phyloP scores from a whole-genome alignment of 2,329 filamentous ascomycete genomes.

The Monosporascus sp. region DNA sequence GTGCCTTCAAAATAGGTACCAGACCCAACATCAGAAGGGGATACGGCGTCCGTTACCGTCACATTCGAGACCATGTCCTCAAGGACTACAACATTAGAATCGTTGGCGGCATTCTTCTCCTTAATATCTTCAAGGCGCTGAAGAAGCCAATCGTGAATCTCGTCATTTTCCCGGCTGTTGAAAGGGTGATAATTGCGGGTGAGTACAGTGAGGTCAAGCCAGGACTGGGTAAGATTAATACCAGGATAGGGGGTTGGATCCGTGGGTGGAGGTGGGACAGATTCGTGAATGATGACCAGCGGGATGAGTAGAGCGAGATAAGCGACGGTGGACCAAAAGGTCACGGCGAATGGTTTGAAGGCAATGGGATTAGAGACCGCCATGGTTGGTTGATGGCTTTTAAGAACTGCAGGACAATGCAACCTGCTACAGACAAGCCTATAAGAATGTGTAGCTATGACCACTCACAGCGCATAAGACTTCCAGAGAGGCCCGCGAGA shows the following conservation, averaged over 20 bases:
- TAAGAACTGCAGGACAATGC: background rate
- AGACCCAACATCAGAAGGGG: conserved; percentile 23
- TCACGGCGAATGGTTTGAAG: conserved; percentile 78
- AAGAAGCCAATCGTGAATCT: conserved; percentile 72
- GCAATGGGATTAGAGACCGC: conserved; percentile 53
- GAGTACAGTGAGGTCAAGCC: conserved; percentile 74
- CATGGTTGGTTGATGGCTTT: conserved; percentile 16
- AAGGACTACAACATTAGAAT: conserved; percentile 60
- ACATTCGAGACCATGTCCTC: conserved; percentile 77
- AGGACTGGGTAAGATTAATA: conserved; percentile 79
- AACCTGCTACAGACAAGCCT: conserved; percentile 1
- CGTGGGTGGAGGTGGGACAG: conserved; percentile 62
- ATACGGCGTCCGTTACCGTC: conserved; percentile 49
- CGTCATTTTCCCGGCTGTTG: conserved; percentile 79
- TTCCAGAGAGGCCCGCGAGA: background rate
- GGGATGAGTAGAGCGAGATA: conserved; percentile 76
- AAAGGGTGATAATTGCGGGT: conserved; percentile 79
- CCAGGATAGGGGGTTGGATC: conserved; percentile 52
- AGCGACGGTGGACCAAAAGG: conserved; percentile 67
- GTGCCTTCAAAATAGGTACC: conserved; percentile 85
- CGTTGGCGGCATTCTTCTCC: conserved; percentile 49
- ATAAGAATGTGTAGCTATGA: conserved; percentile 2
- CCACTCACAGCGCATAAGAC: background rate
- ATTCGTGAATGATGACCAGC: conserved; percentile 69
- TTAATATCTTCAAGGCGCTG: conserved; percentile 66